These are phyloP conservation scores for Musa acuminata DNA, from an alignment of 176 grass and related monocot species.

Conservation along the genomic window DNA sequence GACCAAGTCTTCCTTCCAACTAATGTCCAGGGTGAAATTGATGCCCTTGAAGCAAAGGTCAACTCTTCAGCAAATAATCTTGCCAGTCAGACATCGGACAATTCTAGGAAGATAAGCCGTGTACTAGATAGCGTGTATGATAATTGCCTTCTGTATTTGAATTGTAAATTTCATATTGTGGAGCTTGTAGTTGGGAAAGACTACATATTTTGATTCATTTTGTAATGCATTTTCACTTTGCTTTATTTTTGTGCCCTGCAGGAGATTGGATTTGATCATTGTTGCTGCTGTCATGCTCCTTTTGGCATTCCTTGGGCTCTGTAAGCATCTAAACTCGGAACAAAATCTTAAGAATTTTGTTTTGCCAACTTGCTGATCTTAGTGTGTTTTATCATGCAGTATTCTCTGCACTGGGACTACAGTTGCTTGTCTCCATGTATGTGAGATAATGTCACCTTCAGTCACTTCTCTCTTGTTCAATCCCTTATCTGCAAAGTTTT, in stretches of 20 bases:
- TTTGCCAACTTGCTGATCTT: neutral
- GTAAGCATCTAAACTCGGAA: conserved; percentile 35
- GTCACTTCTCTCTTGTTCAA: neutral
- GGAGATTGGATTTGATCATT: conserved; percentile 37
- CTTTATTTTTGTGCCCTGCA: conserved; percentile 13
- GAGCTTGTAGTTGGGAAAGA: neutral
- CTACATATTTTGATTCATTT: conserved; percentile 1
- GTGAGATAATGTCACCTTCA: conserved; percentile 6
- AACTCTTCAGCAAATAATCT: conserved; percentile 44
- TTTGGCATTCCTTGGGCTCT: conserved; percentile 58
- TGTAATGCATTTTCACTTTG: conserved; percentile 3
- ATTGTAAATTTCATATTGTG: neutral
- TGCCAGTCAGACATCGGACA: conserved; percentile 23
- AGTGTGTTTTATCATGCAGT: conserved; percentile 34
- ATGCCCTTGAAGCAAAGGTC: conserved; percentile 44
- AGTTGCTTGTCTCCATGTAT: conserved; percentile 75
- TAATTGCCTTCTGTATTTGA: neutral
- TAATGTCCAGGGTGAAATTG: conserved; percentile 51
- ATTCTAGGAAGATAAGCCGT: conserved; percentile 49
- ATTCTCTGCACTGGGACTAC: conserved; percentile 60
- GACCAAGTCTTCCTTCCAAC: conserved; percentile 58
- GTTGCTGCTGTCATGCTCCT: conserved; percentile 48
- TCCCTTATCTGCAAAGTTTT: too few relatives aligned
- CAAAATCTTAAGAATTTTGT: neutral
- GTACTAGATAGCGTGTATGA: conserved; percentile 47